Evolutionary conservation across 2,329 filamentous ascomycete genomes (phyloP).

Genomic region (Ceratocystiopsis minuta): DNA sequence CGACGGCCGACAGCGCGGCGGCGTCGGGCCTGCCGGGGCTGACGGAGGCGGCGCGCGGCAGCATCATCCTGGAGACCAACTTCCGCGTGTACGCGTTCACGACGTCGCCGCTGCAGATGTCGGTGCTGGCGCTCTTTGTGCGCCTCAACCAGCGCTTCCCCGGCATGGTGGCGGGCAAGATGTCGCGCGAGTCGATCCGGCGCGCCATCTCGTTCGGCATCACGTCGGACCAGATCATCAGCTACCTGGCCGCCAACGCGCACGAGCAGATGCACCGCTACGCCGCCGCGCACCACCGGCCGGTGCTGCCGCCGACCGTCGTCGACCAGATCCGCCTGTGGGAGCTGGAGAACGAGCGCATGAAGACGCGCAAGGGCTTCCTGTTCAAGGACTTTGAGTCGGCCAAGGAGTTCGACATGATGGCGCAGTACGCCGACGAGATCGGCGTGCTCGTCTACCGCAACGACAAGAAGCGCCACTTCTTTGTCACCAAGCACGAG

Average conservation of each 20-base stretch:
- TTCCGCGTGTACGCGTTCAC: conserved; percentile 97
- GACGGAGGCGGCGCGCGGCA: conserved; percentile 41
- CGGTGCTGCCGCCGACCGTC: conserved; percentile 81
- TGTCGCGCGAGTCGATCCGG: conserved; percentile 77
- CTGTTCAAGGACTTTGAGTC: conserved; percentile 77
- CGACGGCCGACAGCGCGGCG: conserved; percentile 28
- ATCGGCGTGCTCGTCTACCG: conserved; percentile 82
- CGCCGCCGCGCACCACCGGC: conserved; percentile 36
- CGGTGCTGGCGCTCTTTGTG: conserved; percentile 78
- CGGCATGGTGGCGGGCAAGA: conserved; percentile 80
- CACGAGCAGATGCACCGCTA: conserved; percentile 81
- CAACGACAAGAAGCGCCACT: conserved; percentile 60
- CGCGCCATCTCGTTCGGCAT: conserved; percentile 80
- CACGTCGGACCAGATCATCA: conserved; percentile 86
- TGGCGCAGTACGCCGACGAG: conserved; percentile 67
- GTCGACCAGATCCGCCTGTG: conserved; percentile 94
- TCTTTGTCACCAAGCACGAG: conserved; percentile 84
- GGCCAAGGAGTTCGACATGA: conserved; percentile 49
- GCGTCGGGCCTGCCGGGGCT: conserved; percentile 31
- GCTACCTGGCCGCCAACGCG: conserved; percentile 78
- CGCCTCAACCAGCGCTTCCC: conserved; percentile 80
- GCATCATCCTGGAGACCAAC: conserved; percentile 94
- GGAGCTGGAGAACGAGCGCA: conserved; percentile 93
- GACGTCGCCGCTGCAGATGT: conserved; percentile 80
- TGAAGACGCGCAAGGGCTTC: conserved; percentile 69